Percentiles rank a stretch among this genome's conserved stretches.
phyloP scores from a whole-genome alignment of 352 stramenopile species.

The Pythium coloratum region DNA sequence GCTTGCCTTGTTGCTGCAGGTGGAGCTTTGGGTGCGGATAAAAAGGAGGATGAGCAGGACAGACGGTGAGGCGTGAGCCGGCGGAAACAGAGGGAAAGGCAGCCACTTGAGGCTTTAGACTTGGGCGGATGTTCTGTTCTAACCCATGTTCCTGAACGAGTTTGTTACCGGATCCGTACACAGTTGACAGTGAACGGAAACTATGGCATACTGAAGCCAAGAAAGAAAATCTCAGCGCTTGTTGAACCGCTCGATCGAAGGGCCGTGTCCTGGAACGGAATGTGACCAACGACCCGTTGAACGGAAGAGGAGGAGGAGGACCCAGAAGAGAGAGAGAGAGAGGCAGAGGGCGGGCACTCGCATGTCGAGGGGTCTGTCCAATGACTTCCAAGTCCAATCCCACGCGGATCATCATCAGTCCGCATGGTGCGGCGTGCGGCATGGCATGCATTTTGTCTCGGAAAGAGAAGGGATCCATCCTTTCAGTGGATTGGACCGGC shows the following conservation, averaged over 20 bases:
- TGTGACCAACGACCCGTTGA: too few relatives aligned
- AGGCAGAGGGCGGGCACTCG: neutral
- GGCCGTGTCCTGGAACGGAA: neutral
- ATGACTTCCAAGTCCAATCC: neutral
- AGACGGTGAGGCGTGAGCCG: constrained; percentile 6
- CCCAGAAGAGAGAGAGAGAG: neutral
- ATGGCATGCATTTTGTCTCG: neutral
- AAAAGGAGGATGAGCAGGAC: neutral
- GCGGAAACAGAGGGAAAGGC: constrained; percentile 12
- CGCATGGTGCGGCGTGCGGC: neutral
- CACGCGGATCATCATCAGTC: neutral
- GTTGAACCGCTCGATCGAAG: neutral
- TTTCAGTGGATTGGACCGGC: constrained; percentile 6
- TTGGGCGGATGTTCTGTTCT: too few relatives aligned
- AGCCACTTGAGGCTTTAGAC: neutral
- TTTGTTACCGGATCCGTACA: too few relatives aligned
- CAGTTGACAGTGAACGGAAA: too few relatives aligned
- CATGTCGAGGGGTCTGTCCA: neutral
- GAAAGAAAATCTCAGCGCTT: neutral
- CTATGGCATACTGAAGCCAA: neutral
- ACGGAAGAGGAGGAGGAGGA: neutral
- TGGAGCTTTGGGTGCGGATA: neutral
- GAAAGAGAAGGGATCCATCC: neutral
- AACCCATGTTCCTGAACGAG: too few relatives aligned
- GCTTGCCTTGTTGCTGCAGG: neutral